These are phyloP conservation scores for Fusarium musae DNA, from an alignment of 2,329 filamentous ascomycete genomes.

Conservation along the genomic window DNA sequence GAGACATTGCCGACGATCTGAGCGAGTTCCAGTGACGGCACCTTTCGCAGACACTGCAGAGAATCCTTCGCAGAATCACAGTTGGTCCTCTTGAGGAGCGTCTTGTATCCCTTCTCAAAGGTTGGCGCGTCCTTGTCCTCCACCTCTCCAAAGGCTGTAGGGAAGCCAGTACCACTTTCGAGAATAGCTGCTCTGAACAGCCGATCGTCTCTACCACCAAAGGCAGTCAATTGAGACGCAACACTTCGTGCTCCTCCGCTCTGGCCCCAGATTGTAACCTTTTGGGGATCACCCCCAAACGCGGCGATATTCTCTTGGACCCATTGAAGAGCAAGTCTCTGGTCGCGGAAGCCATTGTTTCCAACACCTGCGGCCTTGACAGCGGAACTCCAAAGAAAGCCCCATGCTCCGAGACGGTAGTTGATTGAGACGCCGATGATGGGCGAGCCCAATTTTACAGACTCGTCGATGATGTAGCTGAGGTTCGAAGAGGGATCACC, in stretches of 20 bases:
- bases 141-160: conserved; percentile 17
- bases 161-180: conserved; percentile 26
- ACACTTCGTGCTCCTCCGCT: conserved; percentile 30
- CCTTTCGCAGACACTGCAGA: conserved; percentile 19
- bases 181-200: conserved; percentile 33
- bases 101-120: conserved; percentile 18
- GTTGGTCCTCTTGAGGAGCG: background rate
- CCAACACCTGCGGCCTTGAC: conserved; percentile 2
- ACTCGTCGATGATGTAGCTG: conserved; percentile 19
- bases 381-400: conserved; percentile 19
- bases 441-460: conserved; percentile 22
- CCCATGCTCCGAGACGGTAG: conserved; percentile 34
- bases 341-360: conserved; percentile 34
- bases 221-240: conserved; percentile 30
- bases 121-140: background rate
- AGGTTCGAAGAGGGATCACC: conserved; percentile 9
- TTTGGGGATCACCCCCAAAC: conserved; percentile 24
- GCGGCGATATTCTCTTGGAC: conserved; percentile 20
- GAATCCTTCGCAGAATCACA: background rate
- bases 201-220: conserved; percentile 6
- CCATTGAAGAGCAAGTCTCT: conserved; percentile 30
- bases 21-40: conserved; percentile 20
- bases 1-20: conserved; percentile 15
- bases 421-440: conserved; percentile 31
- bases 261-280: conserved; percentile 31